Evolutionary conservation across 768 basidiomycete species (phyloP).

Genomic region (Mrakia hoshinonis): DNA sequence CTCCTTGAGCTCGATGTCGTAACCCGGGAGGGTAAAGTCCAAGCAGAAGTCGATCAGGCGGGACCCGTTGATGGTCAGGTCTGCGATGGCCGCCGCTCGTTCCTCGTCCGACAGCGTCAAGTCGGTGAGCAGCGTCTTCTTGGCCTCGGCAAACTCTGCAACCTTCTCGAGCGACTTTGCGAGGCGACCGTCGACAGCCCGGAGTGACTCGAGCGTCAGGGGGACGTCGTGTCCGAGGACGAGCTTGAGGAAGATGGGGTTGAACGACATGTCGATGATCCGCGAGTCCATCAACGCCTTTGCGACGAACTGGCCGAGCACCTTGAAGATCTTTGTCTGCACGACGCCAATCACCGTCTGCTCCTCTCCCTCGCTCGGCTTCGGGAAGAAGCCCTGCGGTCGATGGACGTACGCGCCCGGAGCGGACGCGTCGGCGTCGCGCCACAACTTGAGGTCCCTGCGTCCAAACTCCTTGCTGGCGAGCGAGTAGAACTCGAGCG

Average conservation of each 20-base stretch:
- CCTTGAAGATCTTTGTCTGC: constrained; percentile 63
- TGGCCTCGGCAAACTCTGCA: constrained; percentile 46
- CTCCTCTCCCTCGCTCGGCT: constrained; percentile 47
- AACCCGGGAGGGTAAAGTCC: constrained; percentile 94
- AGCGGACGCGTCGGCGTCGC: constrained; percentile 61
- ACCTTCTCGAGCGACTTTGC: constrained; percentile 78
- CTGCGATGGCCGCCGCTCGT: constrained; percentile 38
- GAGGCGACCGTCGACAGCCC: constrained; percentile 80
- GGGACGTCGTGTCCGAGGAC: constrained; percentile 80
- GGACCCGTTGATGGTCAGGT: constrained; percentile 53
- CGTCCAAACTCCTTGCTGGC: constrained; percentile 92
- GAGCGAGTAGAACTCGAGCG: constrained; percentile 95
- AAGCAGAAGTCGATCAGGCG: constrained; percentile 78
- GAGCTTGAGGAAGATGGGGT: constrained; percentile 86
- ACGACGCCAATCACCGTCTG: constrained; percentile 16
- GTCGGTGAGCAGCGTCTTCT: constrained; percentile 48
- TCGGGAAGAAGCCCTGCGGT: constrained; percentile 77
- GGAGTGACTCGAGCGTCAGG: constrained; percentile 69
- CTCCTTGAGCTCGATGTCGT: constrained; percentile 78
- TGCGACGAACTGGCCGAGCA: constrained; percentile 91
- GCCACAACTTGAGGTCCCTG: constrained; percentile 80
- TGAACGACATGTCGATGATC: constrained; percentile 91
- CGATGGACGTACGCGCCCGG: constrained; percentile 69
- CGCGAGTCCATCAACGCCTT: constrained; percentile 95
- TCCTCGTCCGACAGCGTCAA: constrained; percentile 33